Evolutionary conservation across 2,329 filamentous ascomycete species (phyloP).

Genomic region (Fusarium abutilonis): DNA sequence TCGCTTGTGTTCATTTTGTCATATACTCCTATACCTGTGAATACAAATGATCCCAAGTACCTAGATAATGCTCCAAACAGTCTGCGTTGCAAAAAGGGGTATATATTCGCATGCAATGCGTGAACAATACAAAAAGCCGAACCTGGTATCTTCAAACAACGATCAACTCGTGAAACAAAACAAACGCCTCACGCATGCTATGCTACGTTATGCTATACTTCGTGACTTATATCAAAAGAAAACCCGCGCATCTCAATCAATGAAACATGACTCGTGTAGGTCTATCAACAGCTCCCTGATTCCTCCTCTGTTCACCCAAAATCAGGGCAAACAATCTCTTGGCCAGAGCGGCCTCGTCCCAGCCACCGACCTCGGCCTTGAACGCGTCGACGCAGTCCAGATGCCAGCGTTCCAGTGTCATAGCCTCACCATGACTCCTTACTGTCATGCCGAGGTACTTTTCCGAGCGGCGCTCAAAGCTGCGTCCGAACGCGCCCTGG

Average conservation of each 20-base stretch:
- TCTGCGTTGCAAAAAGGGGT: constrained; percentile 13
- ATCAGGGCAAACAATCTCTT: constrained; percentile 65
- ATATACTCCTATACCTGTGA: constrained; percentile 16
- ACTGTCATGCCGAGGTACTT: constrained; percentile 61
- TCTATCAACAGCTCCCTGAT: constrained; percentile 18
- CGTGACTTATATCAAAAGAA: constrained; percentile 29
- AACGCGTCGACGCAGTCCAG: constrained; percentile 68
- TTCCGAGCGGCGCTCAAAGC: constrained; percentile 45
- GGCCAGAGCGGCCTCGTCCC: constrained; percentile 60
- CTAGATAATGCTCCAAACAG: constrained; percentile 6
- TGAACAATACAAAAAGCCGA: constrained; percentile 26
- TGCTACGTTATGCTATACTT: constrained; percentile 31
- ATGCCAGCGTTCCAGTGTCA: constrained; percentile 66
- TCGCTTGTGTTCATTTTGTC: constrained; percentile 22
- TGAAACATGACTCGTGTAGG: constrained; percentile 47
- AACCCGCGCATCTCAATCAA: constrained; percentile 22
- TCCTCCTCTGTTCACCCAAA: constrained; percentile 57
- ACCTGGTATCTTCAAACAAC: constrained; percentile 39
- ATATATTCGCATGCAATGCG: constrained; percentile 18
- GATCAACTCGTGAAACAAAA: constrained; percentile 34
- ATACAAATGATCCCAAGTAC: constrained; percentile 12
- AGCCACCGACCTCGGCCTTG: constrained; percentile 57
- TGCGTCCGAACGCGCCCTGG: constrained; percentile 50
- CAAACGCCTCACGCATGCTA: constrained; percentile 41
- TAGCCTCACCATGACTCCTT: constrained; percentile 55